Conservation (phyloP, 805 yeast species). For the Pichia kluyveri region DNA sequence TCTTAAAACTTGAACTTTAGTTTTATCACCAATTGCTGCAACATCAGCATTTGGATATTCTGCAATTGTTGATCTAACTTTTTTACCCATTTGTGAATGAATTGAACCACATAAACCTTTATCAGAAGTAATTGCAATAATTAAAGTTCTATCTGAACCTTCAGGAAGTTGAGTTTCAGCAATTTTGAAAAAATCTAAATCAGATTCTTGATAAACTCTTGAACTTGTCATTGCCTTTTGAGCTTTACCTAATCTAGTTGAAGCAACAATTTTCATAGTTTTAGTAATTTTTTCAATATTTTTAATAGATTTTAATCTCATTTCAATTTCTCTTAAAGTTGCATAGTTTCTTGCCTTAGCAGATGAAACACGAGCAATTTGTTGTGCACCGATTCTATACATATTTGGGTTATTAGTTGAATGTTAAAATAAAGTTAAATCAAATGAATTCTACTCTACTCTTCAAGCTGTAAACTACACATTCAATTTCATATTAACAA, state of each 20-base stretch:
- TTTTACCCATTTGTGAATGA: slow-evolving; percentile 90
- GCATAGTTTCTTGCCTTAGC: slow-evolving; percentile 73
- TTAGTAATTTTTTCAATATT: slow-evolving; percentile 99
- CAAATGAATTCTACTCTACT: too few species aligned
- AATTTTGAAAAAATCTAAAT: slow-evolving; percentile 66
- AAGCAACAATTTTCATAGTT: slow-evolving; percentile 99
- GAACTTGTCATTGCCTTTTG: slow-evolving; percentile 89
- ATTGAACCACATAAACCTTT: slow-evolving; percentile 99
- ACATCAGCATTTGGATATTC: slow-evolving; percentile 65
- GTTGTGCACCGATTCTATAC: slow-evolving; percentile 48
- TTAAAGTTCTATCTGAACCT: slow-evolving; percentile 48
- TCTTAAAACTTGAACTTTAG: slow-evolving; percentile 82
- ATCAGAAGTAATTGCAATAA: slow-evolving; percentile 89
- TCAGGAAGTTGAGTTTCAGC: slow-evolving; percentile 64
- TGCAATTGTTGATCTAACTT: slow-evolving; percentile 60
- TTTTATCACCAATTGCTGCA: slow-evolving; percentile 90
- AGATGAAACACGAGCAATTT: slow-evolving; percentile 40
- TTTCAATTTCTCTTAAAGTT: slow-evolving; percentile 96
- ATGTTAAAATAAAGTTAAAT: too few species aligned
- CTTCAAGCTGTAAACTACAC: too few species aligned
- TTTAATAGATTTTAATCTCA: slow-evolving; percentile 95
- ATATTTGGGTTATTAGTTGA: slow-evolving; percentile 17
- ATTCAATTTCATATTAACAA: too few species aligned
- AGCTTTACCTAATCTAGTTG: slow-evolving; percentile 92
- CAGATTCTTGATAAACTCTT: slow-evolving; percentile 75